phyloP scores from a whole-genome alignment of 2,329 filamentous ascomycete species.

The Microcera coccophila region DNA sequence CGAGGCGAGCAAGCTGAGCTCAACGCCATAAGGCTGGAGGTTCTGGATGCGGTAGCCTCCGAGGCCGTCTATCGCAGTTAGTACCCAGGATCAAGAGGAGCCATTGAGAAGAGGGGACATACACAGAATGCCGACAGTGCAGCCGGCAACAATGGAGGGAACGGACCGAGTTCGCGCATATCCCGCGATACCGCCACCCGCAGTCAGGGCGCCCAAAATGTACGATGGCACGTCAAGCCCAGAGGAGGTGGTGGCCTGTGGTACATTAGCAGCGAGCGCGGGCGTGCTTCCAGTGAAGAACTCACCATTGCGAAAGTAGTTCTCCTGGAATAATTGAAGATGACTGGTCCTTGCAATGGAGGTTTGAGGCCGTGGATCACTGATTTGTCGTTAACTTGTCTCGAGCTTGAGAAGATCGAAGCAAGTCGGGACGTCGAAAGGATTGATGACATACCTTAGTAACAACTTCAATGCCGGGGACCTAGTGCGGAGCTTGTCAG shows the following conservation, averaged over 20 bases:
- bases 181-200: slow-evolving; percentile 81
- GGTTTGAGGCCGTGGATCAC: too few species aligned
- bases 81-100: not conserved
- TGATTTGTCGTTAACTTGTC: not conserved
- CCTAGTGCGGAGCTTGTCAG: slow-evolving; percentile 1
- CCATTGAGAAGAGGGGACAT: slow-evolving; percentile 25
- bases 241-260: slow-evolving; percentile 15
- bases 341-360: too few species aligned
- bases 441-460: slow-evolving; percentile 10
- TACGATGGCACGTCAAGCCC: slow-evolving; percentile 60
- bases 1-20: slow-evolving; percentile 84
- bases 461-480: slow-evolving; percentile 10
- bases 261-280: not conserved
- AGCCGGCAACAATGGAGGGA: slow-evolving; percentile 80
- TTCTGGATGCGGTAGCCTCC: slow-evolving; percentile 78
- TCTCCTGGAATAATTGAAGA: not conserved
- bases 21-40: slow-evolving; percentile 74
- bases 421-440: slow-evolving; percentile 12
- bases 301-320: slow-evolving; percentile 12
- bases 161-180: slow-evolving; percentile 81
- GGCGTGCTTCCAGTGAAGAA: not conserved
- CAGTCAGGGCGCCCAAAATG: slow-evolving; percentile 75
- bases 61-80: slow-evolving; percentile 56
- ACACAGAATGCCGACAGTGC: slow-evolving; percentile 70
- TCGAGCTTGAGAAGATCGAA: slow-evolving; percentile 1